Conservation (phyloP, 1,284 basidiomycete species). For the Gomphus bonarii region DNA sequence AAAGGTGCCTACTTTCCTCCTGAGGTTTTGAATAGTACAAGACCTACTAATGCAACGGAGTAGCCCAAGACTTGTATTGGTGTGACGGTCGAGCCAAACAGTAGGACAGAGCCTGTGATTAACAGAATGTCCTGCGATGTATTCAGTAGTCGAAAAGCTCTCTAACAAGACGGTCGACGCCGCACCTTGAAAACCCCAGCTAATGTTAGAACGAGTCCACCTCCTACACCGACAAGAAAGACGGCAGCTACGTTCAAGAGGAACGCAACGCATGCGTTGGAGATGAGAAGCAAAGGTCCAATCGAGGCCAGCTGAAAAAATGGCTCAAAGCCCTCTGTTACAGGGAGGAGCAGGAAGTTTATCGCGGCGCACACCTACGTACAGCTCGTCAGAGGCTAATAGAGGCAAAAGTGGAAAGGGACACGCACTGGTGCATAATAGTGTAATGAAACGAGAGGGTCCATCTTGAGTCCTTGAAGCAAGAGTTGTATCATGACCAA, state of each 20-base stretch:
- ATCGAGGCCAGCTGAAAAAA: conserved; percentile 66
- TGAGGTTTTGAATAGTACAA: conserved; percentile 75
- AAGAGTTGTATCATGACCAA: conserved; percentile 96
- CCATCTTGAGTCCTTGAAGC: conserved; percentile 94
- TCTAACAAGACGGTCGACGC: neutral
- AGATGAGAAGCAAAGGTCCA: conserved; percentile 69
- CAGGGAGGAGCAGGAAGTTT: conserved; percentile 77
- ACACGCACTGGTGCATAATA: conserved; percentile 77
- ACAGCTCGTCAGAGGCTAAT: conserved; percentile 11
- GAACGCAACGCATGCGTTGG: conserved; percentile 86
- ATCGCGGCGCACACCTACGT: conserved; percentile 72
- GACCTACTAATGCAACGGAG: conserved; percentile 70
- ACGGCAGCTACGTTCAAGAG: conserved; percentile 89
- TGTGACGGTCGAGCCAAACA: conserved; percentile 75
- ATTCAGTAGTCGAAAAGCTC: neutral
- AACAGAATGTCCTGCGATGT: conserved; percentile 76
- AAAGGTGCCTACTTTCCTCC: conserved; percentile 41
- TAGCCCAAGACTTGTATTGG: conserved; percentile 84
- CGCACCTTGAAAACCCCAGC: conserved; percentile 88
- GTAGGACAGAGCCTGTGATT: conserved; percentile 79
- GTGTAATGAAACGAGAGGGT: conserved; percentile 90
- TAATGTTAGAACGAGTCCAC: conserved; percentile 83
- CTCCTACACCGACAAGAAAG: conserved; percentile 85
- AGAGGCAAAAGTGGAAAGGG: neutral
- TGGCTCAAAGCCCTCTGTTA: conserved; percentile 85